These are phyloP conservation scores for Microdochium trichocladiopsis DNA, from an alignment of 2,329 filamentous ascomycete genomes.

Conservation along the genomic window DNA sequence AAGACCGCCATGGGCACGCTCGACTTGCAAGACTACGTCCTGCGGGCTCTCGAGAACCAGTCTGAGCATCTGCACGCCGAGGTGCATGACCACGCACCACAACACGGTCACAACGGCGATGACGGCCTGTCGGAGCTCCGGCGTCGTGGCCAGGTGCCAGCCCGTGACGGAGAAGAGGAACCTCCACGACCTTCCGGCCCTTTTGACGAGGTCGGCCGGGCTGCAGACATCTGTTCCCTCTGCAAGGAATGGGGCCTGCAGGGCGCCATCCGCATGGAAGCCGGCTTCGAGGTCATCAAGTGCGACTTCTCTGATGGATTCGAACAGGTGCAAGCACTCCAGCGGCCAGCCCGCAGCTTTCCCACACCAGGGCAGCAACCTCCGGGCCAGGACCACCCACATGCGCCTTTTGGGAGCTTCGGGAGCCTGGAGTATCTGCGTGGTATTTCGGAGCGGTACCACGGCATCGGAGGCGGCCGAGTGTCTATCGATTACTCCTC, in stretches of 20 bases:
- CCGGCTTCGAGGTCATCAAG: conserved; percentile 49
- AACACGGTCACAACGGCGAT: background rate
- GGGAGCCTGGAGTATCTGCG: conserved; percentile 5
- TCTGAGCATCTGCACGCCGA: background rate
- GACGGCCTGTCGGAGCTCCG: no score
- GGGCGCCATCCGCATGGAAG: conserved; percentile 50
- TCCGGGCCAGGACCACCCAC: no score
- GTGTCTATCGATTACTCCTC: conserved; percentile 5
- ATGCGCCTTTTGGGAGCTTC: background rate
- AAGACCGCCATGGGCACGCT: conserved; percentile 47
- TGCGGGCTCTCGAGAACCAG: conserved; percentile 22
- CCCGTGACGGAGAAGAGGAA: background rate
- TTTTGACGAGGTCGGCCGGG: conserved; percentile 32
- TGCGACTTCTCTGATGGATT: conserved; percentile 33
- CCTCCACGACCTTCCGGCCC: background rate
- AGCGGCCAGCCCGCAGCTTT: background rate
- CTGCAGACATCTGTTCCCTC: conserved; percentile 35
- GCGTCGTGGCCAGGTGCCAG: background rate
- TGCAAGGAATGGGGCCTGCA: conserved; percentile 39
- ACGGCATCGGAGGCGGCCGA: conserved; percentile 4
- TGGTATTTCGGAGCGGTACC: conserved; percentile 5
- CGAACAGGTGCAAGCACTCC: conserved; percentile 1
- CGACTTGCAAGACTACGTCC: conserved; percentile 43
- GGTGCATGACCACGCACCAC: background rate
- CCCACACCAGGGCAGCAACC: no score